Evolutionary conservation across 495 filamentous ascomycete species (phyloP).

Genomic region (Oidiodendron maius): DNA sequence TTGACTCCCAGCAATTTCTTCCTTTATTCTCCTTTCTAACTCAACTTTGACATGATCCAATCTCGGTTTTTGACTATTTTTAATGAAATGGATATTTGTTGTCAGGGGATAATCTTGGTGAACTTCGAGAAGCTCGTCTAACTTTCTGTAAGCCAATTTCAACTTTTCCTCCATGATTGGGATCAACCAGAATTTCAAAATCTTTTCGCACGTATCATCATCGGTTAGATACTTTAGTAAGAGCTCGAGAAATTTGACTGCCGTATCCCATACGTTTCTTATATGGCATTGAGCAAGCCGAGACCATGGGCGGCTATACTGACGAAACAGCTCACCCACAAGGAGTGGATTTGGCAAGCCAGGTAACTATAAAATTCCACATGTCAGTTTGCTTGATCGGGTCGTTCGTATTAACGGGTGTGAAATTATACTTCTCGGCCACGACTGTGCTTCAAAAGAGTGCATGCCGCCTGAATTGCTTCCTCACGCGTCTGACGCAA

Average conservation of each 20-base stretch:
- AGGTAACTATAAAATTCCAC: constrained; percentile 18
- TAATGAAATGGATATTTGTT: constrained; percentile 23
- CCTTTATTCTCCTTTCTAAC: constrained; percentile 3
- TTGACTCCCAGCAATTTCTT: constrained; percentile 1
- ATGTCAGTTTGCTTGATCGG: not conserved
- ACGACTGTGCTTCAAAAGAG: no score
- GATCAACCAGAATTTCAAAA: constrained; percentile 26
- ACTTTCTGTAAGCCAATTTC: constrained; percentile 22
- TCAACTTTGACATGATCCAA: constrained; percentile 1
- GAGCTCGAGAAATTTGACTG: constrained; percentile 27
- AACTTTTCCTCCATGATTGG: constrained; percentile 32
- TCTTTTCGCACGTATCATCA: constrained; percentile 17
- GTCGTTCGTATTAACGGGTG: not conserved
- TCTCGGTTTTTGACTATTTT: constrained; percentile 3
- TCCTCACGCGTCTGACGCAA: no score
- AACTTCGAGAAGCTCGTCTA: constrained; percentile 33
- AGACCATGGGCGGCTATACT: constrained; percentile 28
- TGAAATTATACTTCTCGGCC: no score
- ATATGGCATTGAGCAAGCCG: constrained; percentile 24
- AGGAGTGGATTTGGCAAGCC: constrained; percentile 28
- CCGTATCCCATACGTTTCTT: constrained; percentile 17
- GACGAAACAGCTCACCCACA: constrained; percentile 28
- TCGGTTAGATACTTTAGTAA: constrained; percentile 26
- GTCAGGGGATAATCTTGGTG: constrained; percentile 27
- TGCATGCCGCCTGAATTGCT: no score